Base-by-base conservation (phyloP, 352 stramenopile genomes). In the Lagenidium sp. region DNA sequence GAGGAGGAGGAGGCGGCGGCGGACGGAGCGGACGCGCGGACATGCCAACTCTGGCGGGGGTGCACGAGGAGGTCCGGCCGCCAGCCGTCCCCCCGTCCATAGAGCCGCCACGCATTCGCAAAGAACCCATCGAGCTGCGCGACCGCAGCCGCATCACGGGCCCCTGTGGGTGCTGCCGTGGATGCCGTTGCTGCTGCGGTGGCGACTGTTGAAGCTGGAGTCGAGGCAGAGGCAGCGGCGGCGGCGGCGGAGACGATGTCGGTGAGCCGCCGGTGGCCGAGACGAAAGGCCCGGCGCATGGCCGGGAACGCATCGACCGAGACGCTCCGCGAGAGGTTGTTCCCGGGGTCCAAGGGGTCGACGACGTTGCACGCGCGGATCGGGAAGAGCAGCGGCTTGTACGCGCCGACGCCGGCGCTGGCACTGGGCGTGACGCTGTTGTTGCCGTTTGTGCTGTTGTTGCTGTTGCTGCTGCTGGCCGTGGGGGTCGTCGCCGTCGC, bases 291-390 rank as follows among this genome's bases (percentile, higher is more conserved):
- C 40, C 73, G 71, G 53, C 83, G 82, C 57, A 92, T 68, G 10
- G 75, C 60, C 6, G 75, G 73, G 42, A 92, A 84, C 28, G 55
- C 61, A 18, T 92, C 77, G 4, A 67, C 61, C 15, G 77, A 85
- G 2, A 92, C 76, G 41, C 76, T 89, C 18, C 80, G 76, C 25
- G 74, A 81, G 31, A 95, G 52, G 48, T 96, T 96, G 60, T 95
- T 91, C 46, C 65, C 66, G 38, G 82, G 66, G 44, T 96, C 73
- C 19, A 96, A 65, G 11, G 85, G 84, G 36, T 95, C 85, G 41
- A 95, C 71, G 26, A 96, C 79, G 53, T 96, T 96, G 54, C 82
- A 91, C 15, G 66, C 71, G 18, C 84, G 78, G 15, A 92, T 75
- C 10, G 68, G 72, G 46, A 96, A 91, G 46, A 70, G 19, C 36